Evolutionary conservation across 805 yeast genomes (phyloP).

Genomic region (Isabelozyma heimii): DNA sequence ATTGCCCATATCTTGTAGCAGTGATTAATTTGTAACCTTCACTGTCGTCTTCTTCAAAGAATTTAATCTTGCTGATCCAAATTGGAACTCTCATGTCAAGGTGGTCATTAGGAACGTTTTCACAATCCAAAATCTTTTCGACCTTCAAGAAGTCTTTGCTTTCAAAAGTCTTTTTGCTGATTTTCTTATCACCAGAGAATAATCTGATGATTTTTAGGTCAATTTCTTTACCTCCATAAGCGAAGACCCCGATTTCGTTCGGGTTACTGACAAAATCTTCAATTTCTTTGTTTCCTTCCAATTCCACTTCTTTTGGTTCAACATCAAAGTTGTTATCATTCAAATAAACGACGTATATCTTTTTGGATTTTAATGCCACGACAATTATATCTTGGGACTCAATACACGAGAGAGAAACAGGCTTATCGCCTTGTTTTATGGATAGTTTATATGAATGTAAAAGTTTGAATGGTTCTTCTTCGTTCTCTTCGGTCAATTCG

Average conservation of each 20-base stretch:
- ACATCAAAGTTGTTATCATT: slow-evolving; percentile 22
- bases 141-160: slow-evolving; percentile 19
- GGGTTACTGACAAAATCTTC: slow-evolving; percentile 50
- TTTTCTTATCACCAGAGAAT: slow-evolving; percentile 17
- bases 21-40: slow-evolving; percentile 54
- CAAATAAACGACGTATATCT: slow-evolving; percentile 37
- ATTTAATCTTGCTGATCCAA: slow-evolving; percentile 63
- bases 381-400: slow-evolving; percentile 29
- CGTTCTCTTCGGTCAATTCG: slow-evolving; percentile 22
- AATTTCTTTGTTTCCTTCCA: slow-evolving; percentile 45
- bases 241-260: slow-evolving; percentile 51
- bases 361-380: slow-evolving; percentile 47
- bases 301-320: slow-evolving; percentile 26
- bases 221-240: slow-evolving; percentile 84
- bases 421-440: slow-evolving; percentile 18
- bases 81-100: slow-evolving; percentile 81
- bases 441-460: slow-evolving; percentile 29
- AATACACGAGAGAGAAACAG: slow-evolving; percentile 29
- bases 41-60: slow-evolving; percentile 35
- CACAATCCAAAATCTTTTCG: slow-evolving; percentile 58
- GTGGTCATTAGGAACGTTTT: slow-evolving; percentile 78
- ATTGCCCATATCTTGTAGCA: slow-evolving; percentile 71
- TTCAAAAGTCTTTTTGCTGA: slow-evolving; percentile 13
- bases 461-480: slow-evolving; percentile 35
- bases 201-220: slow-evolving; percentile 55